Evolutionary conservation across 2,329 filamentous ascomycete genomes (phyloP), one percentile per base, ranked within the genome.

Genomic region (Pseudogymnoascus sp.): DNA sequence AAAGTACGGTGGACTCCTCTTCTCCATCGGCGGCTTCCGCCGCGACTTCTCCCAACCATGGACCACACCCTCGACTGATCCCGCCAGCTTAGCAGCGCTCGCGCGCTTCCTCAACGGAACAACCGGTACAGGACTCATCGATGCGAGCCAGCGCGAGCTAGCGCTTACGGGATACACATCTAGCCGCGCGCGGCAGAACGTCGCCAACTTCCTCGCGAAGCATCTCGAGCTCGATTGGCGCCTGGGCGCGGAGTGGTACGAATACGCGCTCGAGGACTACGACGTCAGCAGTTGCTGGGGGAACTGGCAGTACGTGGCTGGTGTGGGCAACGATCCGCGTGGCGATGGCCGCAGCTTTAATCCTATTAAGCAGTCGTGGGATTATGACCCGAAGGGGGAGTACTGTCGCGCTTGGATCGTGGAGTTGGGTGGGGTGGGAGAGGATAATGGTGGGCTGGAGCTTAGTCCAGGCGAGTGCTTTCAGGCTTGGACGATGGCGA

Each of bases 301-400:
- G 8, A 92, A 92, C 70, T 93, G 90, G 90, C 89, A 92, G 73
- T 93, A 93, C 66, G 84, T 90, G 0, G 83, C 90, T 0, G 90
- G 90, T 0, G 89, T 93, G 0, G 90, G 90, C 6, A 93, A 92
- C 68, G 90, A 93, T 68, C 90, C 90, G 0, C 79, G 89, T 21
- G 85, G 86, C 6, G 84, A 89, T 68, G 83, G 84, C 0, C 80
- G 90, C n/a, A 83, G 90, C 13, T 93, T 93, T 79, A 93, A 93
- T 70, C 89, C 90, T 0, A 85, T 93, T 60, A 93, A 93, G 73
- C 90, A 93, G 73, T 88, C 86, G 0, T 84, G 90, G 48, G 89
- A 92, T 67, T 93, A 93, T 71, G 90, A 93, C 72, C 80, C 81
- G 1, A 77, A 85, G 0, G 90, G 88, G 2, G 77, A 81, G 6